Percentiles rank a stretch among this genome's conserved stretches.
These are phyloP conservation scores for Lobosporangium transversale DNA, from an alignment of 192 early-diverging fungal genomes.

Conservation along the genomic window DNA sequence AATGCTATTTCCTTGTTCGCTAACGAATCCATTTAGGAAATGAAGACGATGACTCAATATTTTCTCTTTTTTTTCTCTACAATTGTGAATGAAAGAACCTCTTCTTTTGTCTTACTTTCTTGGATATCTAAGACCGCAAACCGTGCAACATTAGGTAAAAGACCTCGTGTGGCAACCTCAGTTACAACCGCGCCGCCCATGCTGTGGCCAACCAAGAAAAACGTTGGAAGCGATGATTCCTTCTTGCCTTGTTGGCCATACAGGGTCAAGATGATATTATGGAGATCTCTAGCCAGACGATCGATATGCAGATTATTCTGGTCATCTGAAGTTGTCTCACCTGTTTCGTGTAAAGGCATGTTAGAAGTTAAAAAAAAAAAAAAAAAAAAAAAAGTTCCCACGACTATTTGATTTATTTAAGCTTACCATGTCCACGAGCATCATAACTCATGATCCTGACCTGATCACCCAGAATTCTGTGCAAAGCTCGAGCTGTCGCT, in stretches of 20 bases:
- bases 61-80: neutral
- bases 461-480: conserved; percentile 9
- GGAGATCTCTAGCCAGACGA: conserved; percentile 20
- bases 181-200: conserved; percentile 69
- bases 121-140: conserved; percentile 61
- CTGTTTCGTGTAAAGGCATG: neutral
- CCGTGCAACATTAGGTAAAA: conserved; percentile 48
- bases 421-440: conserved; percentile 63
- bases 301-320: conserved; percentile 11
- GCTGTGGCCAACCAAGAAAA: conserved; percentile 46
- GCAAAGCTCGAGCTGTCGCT: conserved; percentile 53
- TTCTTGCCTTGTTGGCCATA: neutral
- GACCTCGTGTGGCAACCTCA: conserved; percentile 48
- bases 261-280: conserved; percentile 12
- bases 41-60: neutral
- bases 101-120: conserved; percentile 1
- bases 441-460: conserved; percentile 61
- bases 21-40: neutral
- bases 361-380: neutral
- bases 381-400: neutral
- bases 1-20: neutral
- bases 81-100: neutral
- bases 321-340: conserved; percentile 19
- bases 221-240: conserved; percentile 6
- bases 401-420: no score